phyloP scores from a whole-genome alignment of 371 early-diverging fungal species.

The Batrachochytrium dendrobatidis region DNA sequence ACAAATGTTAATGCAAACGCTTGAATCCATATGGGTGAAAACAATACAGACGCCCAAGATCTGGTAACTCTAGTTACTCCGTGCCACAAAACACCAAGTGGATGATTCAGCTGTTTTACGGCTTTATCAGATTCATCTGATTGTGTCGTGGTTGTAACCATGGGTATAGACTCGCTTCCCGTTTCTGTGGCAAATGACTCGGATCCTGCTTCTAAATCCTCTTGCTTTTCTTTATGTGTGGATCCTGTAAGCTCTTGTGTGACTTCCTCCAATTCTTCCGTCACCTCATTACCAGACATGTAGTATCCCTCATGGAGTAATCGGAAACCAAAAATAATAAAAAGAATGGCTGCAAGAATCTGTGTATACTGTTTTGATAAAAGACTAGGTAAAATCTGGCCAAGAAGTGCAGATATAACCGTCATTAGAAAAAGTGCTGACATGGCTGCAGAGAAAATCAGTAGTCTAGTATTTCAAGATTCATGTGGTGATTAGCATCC shows the following conservation, averaged over 20 bases:
- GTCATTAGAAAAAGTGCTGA: conserved; percentile 88
- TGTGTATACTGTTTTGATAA: conserved; percentile 82
- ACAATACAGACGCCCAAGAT: conserved; percentile 54
- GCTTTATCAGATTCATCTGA: too few relatives aligned
- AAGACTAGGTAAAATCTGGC: conserved; percentile 78
- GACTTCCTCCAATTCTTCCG: conserved; percentile 85
- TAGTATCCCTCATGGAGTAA: conserved; percentile 76
- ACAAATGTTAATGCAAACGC: conserved; percentile 90
- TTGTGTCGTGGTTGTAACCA: too few relatives aligned
- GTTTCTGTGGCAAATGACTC: too few relatives aligned
- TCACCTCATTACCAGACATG: conserved; percentile 81
- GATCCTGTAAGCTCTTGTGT: conserved; percentile 75
- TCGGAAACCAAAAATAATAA: conserved; percentile 83
- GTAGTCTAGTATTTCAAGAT: conserved; percentile 36
- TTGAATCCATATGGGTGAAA: conserved; percentile 90
- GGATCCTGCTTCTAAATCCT: conserved; percentile 56
- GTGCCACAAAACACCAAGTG: too few relatives aligned
- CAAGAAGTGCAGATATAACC: conserved; percentile 83
- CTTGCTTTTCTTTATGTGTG: conserved; percentile 54
- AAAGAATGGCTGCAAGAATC: conserved; percentile 69
- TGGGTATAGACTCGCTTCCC: too few relatives aligned
- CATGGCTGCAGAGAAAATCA: conserved; percentile 84
- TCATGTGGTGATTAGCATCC: conserved; percentile 49
- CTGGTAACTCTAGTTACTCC: conserved; percentile 39
- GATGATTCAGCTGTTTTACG: too few relatives aligned